Evolutionary conservation across 2,329 filamentous ascomycete species (phyloP).

Genomic region (Aspergillus pseudotamarii): DNA sequence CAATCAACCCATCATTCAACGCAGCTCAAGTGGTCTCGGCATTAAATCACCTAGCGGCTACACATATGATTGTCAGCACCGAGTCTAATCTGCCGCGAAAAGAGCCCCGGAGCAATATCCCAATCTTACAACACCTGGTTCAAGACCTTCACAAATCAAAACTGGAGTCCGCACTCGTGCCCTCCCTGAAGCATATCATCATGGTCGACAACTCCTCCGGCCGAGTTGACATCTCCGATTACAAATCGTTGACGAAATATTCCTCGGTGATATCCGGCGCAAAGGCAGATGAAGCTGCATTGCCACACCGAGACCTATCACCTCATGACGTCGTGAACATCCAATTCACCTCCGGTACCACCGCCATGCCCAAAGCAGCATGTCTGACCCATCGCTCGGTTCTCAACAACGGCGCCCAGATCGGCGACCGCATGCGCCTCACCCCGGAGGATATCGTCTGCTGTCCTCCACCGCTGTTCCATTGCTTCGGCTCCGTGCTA

Average conservation of each 20-base stretch:
- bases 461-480: slow-evolving; percentile 61
- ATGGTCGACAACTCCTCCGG: slow-evolving; percentile 75
- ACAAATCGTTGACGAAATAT: slow-evolving; percentile 52
- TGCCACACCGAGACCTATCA: slow-evolving; percentile 54
- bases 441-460: slow-evolving; percentile 69
- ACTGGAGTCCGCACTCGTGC: slow-evolving; percentile 61
- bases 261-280: slow-evolving; percentile 48
- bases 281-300: slow-evolving; percentile 38
- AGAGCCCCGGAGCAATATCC: slow-evolving; percentile 61
- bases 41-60: slow-evolving; percentile 71
- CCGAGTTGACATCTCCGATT: slow-evolving; percentile 50
- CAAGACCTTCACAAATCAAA: slow-evolving; percentile 48
- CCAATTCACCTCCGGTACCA: slow-evolving; percentile 97
- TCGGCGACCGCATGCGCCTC: slow-evolving; percentile 83
- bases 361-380: slow-evolving; percentile 85
- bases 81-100: slow-evolving; percentile 80
- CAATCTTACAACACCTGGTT: slow-evolving; percentile 59
- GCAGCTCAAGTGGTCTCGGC: slow-evolving; percentile 75
- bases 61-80: slow-evolving; percentile 78
- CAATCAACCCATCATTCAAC: slow-evolving; percentile 89
- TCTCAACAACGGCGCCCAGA: slow-evolving; percentile 86
- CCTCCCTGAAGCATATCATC: slow-evolving; percentile 70
- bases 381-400: slow-evolving; percentile 85
- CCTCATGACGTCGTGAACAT: slow-evolving; percentile 83
- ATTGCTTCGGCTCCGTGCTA: slow-evolving; percentile 86